Conservation (phyloP, 208 protist genomes). For the Crithidia bombi region DNA sequence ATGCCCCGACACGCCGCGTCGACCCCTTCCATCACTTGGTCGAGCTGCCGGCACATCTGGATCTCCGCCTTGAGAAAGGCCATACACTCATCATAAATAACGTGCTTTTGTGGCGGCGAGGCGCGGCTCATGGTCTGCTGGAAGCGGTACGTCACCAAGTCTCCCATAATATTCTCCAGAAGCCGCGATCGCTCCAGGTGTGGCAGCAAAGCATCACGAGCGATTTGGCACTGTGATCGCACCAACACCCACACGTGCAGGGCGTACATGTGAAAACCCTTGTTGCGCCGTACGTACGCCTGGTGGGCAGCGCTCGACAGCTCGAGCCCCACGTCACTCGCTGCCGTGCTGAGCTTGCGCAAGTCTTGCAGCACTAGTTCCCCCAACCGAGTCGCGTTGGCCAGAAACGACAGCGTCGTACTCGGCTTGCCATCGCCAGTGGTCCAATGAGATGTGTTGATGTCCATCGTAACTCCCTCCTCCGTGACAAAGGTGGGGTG, state of each 20-base stretch:
- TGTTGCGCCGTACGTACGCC: conserved; percentile 42
- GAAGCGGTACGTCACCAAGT: conserved; percentile 45
- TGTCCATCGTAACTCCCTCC: conserved; percentile 22
- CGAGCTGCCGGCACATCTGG: conserved; percentile 36
- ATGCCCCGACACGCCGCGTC: conserved; percentile 29
- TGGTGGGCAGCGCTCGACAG: conserved; percentile 44
- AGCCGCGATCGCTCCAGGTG: conserved; percentile 36
- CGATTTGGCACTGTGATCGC: conserved; percentile 30
- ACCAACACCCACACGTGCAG: conserved; percentile 36
- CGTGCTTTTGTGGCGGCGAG: conserved; percentile 35
- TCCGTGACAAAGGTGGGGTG: conserved; percentile 18
- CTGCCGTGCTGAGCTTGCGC: conserved; percentile 17
- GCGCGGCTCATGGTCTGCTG: conserved; percentile 42
- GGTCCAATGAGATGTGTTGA: conserved; percentile 33
- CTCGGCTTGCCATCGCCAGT: conserved; percentile 23
- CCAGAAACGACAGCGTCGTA: conserved; percentile 42
- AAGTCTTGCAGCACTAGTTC: conserved; percentile 34
- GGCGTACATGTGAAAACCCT: conserved; percentile 46
- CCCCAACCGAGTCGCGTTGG: conserved; percentile 37
- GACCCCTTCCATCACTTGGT: conserved; percentile 41
- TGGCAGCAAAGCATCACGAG: conserved; percentile 37
- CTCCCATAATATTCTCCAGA: conserved; percentile 47
- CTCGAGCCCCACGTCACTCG: conserved; percentile 38
- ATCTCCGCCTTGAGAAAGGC: conserved; percentile 45
- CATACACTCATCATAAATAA: conserved; percentile 24